phyloP scores from a whole-genome alignment of 495 filamentous ascomycete species.

The Articulospora tetracladia region DNA sequence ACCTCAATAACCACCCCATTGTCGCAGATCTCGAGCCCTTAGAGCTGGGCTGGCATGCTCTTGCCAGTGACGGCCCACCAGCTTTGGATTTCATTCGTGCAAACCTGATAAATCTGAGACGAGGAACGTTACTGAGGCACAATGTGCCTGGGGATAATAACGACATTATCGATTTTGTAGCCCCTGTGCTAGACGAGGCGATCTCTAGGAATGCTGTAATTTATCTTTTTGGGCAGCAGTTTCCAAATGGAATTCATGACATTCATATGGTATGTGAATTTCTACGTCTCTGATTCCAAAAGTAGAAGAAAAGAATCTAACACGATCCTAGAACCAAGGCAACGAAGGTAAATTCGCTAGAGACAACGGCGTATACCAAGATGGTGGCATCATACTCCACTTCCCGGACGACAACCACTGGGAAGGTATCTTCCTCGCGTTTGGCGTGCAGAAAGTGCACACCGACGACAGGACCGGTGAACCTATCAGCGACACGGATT shows the following conservation, averaged over 20 bases:
- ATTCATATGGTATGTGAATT: no score
- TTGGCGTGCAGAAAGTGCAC: slow-evolving; percentile 30
- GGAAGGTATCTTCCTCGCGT: slow-evolving; percentile 33
- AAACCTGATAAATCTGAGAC: slow-evolving; percentile 23
- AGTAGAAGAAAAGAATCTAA: no score
- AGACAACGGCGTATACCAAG: slow-evolving; percentile 35
- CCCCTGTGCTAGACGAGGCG: no score
- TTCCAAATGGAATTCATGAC: slow-evolving; percentile 33
- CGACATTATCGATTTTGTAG: no score
- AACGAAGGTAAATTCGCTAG: slow-evolving; percentile 25
- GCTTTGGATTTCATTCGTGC: slow-evolving; percentile 32
- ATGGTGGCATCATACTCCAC: slow-evolving; percentile 33
- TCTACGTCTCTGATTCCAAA: no score
- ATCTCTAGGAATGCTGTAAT: no score
- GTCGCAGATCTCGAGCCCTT: slow-evolving; percentile 20
- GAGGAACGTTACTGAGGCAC: slow-evolving; percentile 27
- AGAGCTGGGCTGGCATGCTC: slow-evolving; percentile 18
- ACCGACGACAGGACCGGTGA: slow-evolving; percentile 25
- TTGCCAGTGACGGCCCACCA: slow-evolving; percentile 3
- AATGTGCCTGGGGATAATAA: slow-evolving; percentile 21
- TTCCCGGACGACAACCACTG: slow-evolving; percentile 26
- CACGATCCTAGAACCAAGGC: no score
- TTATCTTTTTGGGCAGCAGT: slow-evolving; percentile 1
- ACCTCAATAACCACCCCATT: slow-evolving; percentile 23
- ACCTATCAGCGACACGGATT: slow-evolving; percentile 8